A percentile compares a stretch with the other conserved stretches of the same genome.
phyloP scores from a whole-genome alignment of 352 stramenopile species.

The Phytophthora sansomeana region DNA sequence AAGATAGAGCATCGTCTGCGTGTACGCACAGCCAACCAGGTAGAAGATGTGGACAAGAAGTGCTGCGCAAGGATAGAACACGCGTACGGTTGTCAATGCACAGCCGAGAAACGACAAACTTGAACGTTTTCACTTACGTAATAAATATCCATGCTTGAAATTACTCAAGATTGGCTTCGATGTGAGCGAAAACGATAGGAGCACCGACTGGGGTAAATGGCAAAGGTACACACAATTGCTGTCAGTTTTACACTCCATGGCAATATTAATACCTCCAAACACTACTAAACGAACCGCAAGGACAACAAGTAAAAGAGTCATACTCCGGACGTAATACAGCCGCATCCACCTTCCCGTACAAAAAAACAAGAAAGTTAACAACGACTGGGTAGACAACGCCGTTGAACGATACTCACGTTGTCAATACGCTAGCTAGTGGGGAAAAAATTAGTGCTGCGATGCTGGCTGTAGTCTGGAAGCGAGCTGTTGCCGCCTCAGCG shows the following conservation, averaged over 20 bases:
- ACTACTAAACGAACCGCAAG: constrained; percentile 50
- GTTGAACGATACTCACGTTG: constrained; percentile 19
- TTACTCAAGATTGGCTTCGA: constrained; percentile 50
- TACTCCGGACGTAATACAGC: constrained; percentile 55
- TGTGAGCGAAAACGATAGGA: constrained; percentile 56
- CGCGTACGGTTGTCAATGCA: not conserved
- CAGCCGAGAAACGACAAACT: not conserved
- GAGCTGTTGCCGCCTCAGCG: constrained; percentile 46
- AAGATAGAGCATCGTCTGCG: constrained; percentile 79
- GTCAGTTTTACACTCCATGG: not conserved
- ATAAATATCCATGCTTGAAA: constrained; percentile 49
- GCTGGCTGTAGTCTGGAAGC: constrained; percentile 63
- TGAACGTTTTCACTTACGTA: constrained; percentile 43
- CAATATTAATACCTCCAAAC: not conserved
- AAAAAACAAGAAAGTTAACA: constrained; percentile 3
- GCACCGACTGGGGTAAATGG: constrained; percentile 36
- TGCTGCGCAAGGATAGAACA: constrained; percentile 26
- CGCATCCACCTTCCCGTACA: constrained; percentile 45
- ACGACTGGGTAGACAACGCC: not conserved
- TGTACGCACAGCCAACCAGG: constrained; percentile 68
- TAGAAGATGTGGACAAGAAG: constrained; percentile 60
- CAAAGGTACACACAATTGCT: not conserved
- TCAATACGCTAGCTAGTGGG: constrained; percentile 35
- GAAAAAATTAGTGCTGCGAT: constrained; percentile 66
- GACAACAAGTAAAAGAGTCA: constrained; percentile 41